Evolutionary conservation across 2,329 filamentous ascomycete genomes (phyloP).

Genomic region (Cladosporium cucumerinum): DNA sequence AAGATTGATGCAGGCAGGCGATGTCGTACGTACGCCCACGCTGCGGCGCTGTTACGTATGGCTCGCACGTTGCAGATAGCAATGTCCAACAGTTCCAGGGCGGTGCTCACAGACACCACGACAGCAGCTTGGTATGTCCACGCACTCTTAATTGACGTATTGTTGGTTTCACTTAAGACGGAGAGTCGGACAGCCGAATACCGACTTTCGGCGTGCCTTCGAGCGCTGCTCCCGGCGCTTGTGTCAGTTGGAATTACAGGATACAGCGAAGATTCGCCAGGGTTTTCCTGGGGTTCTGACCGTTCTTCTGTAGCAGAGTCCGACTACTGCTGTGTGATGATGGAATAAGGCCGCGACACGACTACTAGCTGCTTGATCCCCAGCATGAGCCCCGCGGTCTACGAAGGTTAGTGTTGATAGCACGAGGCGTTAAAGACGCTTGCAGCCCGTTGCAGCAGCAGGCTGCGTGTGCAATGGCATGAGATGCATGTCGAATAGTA

Average conservation of each 20-base stretch:
- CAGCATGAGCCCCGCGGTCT: slow-evolving; percentile 1
- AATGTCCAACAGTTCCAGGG: not conserved
- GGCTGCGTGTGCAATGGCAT: not conserved
- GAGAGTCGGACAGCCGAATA: not conserved
- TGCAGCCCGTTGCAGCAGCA: not conserved
- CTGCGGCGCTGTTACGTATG: not conserved
- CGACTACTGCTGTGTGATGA: slow-evolving; percentile 16
- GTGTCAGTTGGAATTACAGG: slow-evolving; percentile 9
- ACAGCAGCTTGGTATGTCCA: not conserved
- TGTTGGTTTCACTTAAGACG: slow-evolving; percentile 12
- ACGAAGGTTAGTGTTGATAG: not conserved
- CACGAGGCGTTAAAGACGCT: slow-evolving; percentile 1
- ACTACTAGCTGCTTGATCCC: slow-evolving; percentile 5
- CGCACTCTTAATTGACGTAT: slow-evolving; percentile 3
- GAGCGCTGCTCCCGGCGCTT: slow-evolving; percentile 12
- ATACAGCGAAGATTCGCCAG: not conserved
- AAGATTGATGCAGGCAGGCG: not conserved
- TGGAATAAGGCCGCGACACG: slow-evolving; percentile 10
- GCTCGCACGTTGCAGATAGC: not conserved
- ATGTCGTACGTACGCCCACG: not conserved
- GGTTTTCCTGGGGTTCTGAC: slow-evolving; percentile 12
- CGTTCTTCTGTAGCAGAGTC: not conserved
- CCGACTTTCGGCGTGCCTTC: not conserved
- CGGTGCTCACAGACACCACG: not conserved
- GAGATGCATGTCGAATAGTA: not conserved